Evolutionary conservation across 257 asterid genomes (phyloP).

Genomic region (Cruciata laevipes): DNA sequence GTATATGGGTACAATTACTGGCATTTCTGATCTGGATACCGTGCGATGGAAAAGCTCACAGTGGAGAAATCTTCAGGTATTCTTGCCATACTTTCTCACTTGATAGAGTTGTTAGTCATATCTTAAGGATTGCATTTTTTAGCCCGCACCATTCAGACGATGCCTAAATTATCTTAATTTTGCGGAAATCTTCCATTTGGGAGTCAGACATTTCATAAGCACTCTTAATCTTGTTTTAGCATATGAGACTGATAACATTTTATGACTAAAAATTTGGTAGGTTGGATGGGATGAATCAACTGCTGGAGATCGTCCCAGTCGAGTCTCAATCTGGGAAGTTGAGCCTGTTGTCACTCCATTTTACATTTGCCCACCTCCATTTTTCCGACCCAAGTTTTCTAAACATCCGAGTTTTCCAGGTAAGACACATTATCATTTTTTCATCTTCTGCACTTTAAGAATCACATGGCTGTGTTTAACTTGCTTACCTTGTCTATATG

Average conservation of each 20-base stretch:
- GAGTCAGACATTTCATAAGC: background rate
- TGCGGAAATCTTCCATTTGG: background rate
- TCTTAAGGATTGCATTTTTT: background rate
- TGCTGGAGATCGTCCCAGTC: conserved; percentile 89
- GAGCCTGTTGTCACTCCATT: conserved; percentile 95
- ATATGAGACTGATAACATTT: conserved; percentile 1
- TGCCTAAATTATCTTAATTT: background rate
- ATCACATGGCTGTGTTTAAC: background rate
- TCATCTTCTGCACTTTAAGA: no score
- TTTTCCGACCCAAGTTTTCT: conserved; percentile 79
- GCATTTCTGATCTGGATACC: conserved; percentile 73
- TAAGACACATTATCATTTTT: conserved; percentile 15
- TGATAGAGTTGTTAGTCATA: background rate
- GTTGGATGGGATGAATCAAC: conserved; percentile 99
- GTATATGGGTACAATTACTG: conserved; percentile 90
- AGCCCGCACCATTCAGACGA: background rate
- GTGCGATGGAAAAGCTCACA: conserved; percentile 84
- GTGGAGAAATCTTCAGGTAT: conserved; percentile 97
- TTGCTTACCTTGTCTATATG: background rate
- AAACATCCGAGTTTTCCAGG: conserved; percentile 75
- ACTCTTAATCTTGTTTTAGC: background rate
- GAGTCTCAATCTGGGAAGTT: conserved; percentile 90
- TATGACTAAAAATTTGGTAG: conserved; percentile 30
- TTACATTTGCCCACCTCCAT: conserved; percentile 91
- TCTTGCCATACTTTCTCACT: conserved; percentile 4